Conservation (phyloP, 1,284 basidiomycete genomes). For the Marasmius tenuissimus region DNA sequence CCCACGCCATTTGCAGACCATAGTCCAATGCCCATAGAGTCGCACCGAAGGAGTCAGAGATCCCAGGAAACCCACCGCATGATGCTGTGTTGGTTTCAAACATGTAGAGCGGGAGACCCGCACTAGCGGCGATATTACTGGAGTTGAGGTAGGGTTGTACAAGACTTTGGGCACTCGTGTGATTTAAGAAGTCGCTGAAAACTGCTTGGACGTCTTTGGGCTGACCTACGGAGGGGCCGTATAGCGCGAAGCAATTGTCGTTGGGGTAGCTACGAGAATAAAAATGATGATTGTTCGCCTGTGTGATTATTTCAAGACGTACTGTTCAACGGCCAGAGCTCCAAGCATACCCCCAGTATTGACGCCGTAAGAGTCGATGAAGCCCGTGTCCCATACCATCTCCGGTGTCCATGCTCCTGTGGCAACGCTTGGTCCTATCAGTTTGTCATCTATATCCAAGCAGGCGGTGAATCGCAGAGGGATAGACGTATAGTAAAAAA, state of each 20-base stretch:
- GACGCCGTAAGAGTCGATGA: slow-evolving; percentile 34
- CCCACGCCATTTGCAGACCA: slow-evolving; percentile 58
- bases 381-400: slow-evolving; percentile 36
- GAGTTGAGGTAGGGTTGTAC: slow-evolving; percentile 52
- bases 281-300: slow-evolving; percentile 19
- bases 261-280: slow-evolving; percentile 46
- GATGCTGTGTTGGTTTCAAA: slow-evolving; percentile 83
- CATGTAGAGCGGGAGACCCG: slow-evolving; percentile 61
- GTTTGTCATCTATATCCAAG: slow-evolving; percentile 24
- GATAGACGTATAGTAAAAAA: slow-evolving; percentile 6
- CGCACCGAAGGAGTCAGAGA: slow-evolving; percentile 71
- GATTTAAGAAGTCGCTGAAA: slow-evolving; percentile 59
- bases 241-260: slow-evolving; percentile 65
- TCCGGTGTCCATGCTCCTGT: slow-evolving; percentile 37
- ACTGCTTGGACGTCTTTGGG: slow-evolving; percentile 47
- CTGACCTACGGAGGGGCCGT: slow-evolving; percentile 37
- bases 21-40: slow-evolving; percentile 75
- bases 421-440: slow-evolving; percentile 48
- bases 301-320: slow-evolving; percentile 11
- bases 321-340: slow-evolving; percentile 51
- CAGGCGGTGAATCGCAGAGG: slow-evolving; percentile 24
- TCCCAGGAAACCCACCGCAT: slow-evolving; percentile 78
- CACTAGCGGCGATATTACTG: slow-evolving; percentile 26
- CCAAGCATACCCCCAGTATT: slow-evolving; percentile 29
- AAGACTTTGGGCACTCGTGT: slow-evolving; percentile 47